Percentiles rank a stretch among this genome's conserved stretches.
Conservation (phyloP, 108 stramenopile species). For the Cyclotella choctawhatcheeana region DNA sequence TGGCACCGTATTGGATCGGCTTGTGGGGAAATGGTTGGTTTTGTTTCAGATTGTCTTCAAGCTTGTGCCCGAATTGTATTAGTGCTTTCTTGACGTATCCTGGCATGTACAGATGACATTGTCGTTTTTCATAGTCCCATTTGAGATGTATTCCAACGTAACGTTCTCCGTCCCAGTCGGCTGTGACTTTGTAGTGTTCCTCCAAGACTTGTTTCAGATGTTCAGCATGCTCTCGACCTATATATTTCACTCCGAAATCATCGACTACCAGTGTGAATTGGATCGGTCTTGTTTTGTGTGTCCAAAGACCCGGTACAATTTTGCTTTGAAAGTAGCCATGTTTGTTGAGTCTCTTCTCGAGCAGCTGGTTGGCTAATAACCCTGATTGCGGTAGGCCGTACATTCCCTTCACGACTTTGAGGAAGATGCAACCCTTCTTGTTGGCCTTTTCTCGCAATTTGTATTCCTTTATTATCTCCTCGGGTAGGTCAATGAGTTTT, state of each 20-base stretch:
- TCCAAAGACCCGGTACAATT: constrained; percentile 11
- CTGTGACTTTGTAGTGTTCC: constrained; percentile 21
- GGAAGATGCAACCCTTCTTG: constrained; percentile 20
- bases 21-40: constrained; percentile 6
- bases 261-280: constrained; percentile 14
- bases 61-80: neutral
- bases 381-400: constrained; percentile 45
- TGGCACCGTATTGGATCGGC: neutral
- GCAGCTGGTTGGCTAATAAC: constrained; percentile 7
- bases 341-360: constrained; percentile 6
- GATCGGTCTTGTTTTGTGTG: constrained; percentile 23
- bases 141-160: constrained; percentile 11
- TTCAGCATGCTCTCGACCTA: constrained; percentile 4
- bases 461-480: constrained; percentile 41
- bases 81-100: constrained; percentile 23
- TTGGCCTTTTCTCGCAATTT: constrained; percentile 15
- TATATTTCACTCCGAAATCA: constrained; percentile 23
- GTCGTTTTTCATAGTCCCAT: constrained; percentile 22
- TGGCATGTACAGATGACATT: constrained; percentile 5
- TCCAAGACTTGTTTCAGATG: neutral
- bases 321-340: constrained; percentile 11
- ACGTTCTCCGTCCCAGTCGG: constrained; percentile 12
- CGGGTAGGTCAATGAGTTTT: constrained; percentile 22
- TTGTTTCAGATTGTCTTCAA: neutral
- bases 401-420: constrained; percentile 48